Evolutionary conservation across 2,329 filamentous ascomycete species (phyloP).

Genomic region (Aureobasidium melanogenum): DNA sequence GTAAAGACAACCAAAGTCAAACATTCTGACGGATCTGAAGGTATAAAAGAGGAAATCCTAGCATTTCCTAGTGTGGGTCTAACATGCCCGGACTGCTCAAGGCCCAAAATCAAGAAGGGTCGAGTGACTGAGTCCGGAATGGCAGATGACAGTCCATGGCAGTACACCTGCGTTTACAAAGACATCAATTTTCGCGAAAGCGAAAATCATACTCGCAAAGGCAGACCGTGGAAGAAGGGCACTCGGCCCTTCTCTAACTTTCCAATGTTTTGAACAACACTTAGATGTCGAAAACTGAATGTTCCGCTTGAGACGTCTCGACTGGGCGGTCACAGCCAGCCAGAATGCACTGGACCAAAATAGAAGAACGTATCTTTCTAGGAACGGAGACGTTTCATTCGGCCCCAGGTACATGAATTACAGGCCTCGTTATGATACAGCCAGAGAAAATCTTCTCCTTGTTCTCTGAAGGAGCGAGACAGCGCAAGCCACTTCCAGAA

Average conservation of each 20-base stretch:
- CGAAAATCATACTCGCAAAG: not conserved
- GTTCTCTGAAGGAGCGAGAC: not conserved
- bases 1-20: slow-evolving; percentile 8
- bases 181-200: slow-evolving; percentile 16
- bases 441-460: not conserved
- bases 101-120: too few species aligned
- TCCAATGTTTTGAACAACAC: not conserved
- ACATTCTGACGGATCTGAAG: not conserved
- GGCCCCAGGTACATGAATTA: slow-evolving; percentile 7
- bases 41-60: slow-evolving; percentile 16
- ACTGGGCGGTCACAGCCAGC: not conserved
- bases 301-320: not conserved
- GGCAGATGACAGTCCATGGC: slow-evolving; percentile 2
- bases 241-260: not conserved
- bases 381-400: not conserved
- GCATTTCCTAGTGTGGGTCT: slow-evolving; percentile 26
- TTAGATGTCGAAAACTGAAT: not conserved
- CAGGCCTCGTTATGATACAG: not conserved
- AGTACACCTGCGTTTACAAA: slow-evolving; percentile 21
- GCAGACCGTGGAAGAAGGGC: not conserved
- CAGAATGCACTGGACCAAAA: not conserved
- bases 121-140: too few species aligned
- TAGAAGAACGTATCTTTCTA: not conserved
- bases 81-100: slow-evolving; percentile 11
- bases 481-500: not conserved